Base-by-base conservation (phyloP, 2,329 filamentous ascomycete species). In the Penicillium sp. region DNA sequence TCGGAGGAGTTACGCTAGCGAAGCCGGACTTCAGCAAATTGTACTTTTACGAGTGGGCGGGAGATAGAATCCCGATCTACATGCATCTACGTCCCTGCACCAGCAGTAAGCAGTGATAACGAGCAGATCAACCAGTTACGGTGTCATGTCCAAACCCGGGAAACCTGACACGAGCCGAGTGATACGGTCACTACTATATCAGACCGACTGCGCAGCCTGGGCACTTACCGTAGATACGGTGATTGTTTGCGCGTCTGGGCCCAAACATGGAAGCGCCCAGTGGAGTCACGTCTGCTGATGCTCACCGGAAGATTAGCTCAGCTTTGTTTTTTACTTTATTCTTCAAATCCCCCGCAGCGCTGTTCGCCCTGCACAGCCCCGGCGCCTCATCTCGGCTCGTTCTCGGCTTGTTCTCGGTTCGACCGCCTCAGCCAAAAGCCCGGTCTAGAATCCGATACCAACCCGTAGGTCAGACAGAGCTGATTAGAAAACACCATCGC, bases 51-150 rank as follows among this genome's bases (percentile, higher is more conserved):
- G 14, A 18, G n/a, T 42, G 33, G 18, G 33, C 35, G 46, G 45
- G 50, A 30, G 50, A 46, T 47, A 18, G 28, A 48, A 30, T 40
- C 20, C 39, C 41, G 48, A 53, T 58, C 52, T 55, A 48, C 49
- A 51, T 50, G 49, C 24, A 33, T 42, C 46, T 46, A 35, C 39
- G 51, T n/a, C 42, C 48, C 35, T 46, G 42, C 51, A 53, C 45
- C 50, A 50, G 56, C 49, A 43, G 44, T 35, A 39, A 41, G 13
- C 13, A 11, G 25, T 27, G 27, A 16, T 35, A 2, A 27, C 10
- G 28, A 16, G 27, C 7, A 22, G 28, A 42, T 35, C 28, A 30
- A 30, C 18, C 38, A 13, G 24, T 24, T 24, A 22, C 25, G 9
- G 18, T 20, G 35, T 38, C 35, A 13, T 38, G 4, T 38, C 8